phyloP scores from a whole-genome alignment of 1,284 basidiomycete species.

The Mycena citricolor region DNA sequence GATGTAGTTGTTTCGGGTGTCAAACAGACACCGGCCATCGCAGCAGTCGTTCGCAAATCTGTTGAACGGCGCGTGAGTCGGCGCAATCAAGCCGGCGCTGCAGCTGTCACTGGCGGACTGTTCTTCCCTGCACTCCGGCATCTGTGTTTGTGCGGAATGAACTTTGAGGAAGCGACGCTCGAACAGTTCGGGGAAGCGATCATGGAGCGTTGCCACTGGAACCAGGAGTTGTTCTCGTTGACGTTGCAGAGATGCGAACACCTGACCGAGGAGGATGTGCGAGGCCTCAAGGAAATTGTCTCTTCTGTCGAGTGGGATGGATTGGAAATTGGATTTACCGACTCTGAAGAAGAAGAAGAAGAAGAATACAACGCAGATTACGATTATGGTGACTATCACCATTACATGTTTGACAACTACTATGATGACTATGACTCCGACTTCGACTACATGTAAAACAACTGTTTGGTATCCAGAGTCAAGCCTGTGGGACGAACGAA shows the following conservation, averaged over 20 bases:
- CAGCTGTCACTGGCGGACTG: conserved; percentile 21
- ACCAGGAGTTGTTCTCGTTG: conserved; percentile 29
- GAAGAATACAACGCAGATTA: not conserved
- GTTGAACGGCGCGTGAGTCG: conserved; percentile 8
- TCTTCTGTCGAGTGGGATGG: conserved; percentile 33
- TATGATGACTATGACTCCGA: conserved; percentile 7
- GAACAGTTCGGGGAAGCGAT: conserved; percentile 27
- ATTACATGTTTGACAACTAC: not conserved
- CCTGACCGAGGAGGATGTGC: conserved; percentile 24
- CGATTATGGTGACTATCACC: not conserved
- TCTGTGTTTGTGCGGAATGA: conserved; percentile 28
- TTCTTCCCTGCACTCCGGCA: conserved; percentile 33
- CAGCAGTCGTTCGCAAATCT: not conserved
- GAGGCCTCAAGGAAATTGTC: conserved; percentile 28
- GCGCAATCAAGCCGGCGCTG: not conserved
- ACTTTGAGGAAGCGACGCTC: conserved; percentile 27
- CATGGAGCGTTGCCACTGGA: conserved; percentile 31
- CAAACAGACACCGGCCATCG: conserved; percentile 4
- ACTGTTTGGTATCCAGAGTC: conserved; percentile 4
- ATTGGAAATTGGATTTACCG: conserved; percentile 25
- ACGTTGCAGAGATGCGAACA: conserved; percentile 27
- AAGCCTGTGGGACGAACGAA: not conserved
- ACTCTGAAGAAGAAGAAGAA: conserved; percentile 23
- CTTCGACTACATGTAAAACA: conserved; percentile 2
- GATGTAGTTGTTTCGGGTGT: conserved; percentile 13